Evolutionary conservation across 2,329 filamentous ascomycete genomes (phyloP).

Genomic region (Xylaria arbuscula): DNA sequence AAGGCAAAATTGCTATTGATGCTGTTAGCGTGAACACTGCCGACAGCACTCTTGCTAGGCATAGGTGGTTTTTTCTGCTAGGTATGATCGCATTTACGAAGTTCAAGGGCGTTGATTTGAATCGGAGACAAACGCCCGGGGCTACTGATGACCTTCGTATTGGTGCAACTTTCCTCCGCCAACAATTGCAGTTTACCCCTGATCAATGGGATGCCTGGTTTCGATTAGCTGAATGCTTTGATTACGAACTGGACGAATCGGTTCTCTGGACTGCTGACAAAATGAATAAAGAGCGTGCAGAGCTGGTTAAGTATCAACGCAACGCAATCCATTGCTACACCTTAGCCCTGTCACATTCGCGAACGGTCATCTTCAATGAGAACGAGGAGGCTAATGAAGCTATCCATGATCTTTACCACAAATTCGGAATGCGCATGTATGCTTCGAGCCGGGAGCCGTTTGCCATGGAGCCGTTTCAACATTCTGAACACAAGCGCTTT

Average conservation of each 20-base stretch:
- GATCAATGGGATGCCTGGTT: constrained; percentile 94
- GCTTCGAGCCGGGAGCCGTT: constrained; percentile 71
- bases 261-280: constrained; percentile 92
- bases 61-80: constrained; percentile 92
- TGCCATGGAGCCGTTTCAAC: constrained; percentile 70
- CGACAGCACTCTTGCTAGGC: constrained; percentile 78
- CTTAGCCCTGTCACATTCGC: constrained; percentile 67
- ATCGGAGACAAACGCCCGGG: constrained; percentile 79
- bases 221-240: constrained; percentile 85
- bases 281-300: constrained; percentile 82
- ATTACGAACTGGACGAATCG: constrained; percentile 87
- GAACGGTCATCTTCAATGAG: constrained; percentile 56
- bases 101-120: constrained; percentile 77
- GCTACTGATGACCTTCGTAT: constrained; percentile 87
- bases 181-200: constrained; percentile 84
- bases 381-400: constrained; percentile 60
- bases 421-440: constrained; percentile 71
- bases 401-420: constrained; percentile 68
- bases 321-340: constrained; percentile 85
- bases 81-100: constrained; percentile 90
- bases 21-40: constrained; percentile 74
- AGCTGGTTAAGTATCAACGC: constrained; percentile 80
- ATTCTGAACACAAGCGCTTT: constrained; percentile 67
- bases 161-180: constrained; percentile 80
- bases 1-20: constrained; percentile 79